These are phyloP conservation scores for Arthrobotrys sinensis DNA, from an alignment of 2,329 filamentous ascomycete species.

Conservation along the genomic window DNA sequence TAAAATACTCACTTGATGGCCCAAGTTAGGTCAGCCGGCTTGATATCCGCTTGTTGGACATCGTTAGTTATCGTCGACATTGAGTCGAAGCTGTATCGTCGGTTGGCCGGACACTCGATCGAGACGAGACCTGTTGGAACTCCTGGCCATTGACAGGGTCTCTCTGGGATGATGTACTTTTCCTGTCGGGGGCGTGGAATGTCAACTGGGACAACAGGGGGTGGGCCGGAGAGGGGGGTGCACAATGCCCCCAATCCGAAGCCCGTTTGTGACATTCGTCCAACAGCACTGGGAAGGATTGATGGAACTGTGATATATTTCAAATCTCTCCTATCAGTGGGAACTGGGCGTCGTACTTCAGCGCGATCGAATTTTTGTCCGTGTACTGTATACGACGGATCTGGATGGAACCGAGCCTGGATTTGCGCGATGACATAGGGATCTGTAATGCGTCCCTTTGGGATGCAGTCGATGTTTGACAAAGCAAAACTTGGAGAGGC, in stretches of 20 bases:
- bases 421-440: slow-evolving; percentile 9
- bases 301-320: slow-evolving; percentile 1
- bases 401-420: slow-evolving; percentile 14
- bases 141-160: background rate
- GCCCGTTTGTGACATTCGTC: background rate
- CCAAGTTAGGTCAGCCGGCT: background rate
- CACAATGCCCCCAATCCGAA: background rate
- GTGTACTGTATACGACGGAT: slow-evolving; percentile 9
- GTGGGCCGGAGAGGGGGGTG: background rate
- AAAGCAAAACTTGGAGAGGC: background rate
- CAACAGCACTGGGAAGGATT: background rate
- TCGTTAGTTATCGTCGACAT: background rate
- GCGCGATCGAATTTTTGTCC: background rate
- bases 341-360: background rate
- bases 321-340: background rate
- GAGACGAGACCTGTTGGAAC: background rate
- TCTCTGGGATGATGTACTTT: background rate
- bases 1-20: slow-evolving; percentile 35
- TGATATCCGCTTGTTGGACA: background rate
- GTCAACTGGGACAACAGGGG: background rate
- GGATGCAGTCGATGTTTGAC: background rate
- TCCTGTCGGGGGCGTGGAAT: background rate
- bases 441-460: background rate
- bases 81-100: slow-evolving; percentile 26
- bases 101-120: slow-evolving; percentile 10